These are phyloP conservation scores for Ophiostoma ulmi DNA, from an alignment of 2,329 filamentous ascomycete species.

Conservation along the genomic window DNA sequence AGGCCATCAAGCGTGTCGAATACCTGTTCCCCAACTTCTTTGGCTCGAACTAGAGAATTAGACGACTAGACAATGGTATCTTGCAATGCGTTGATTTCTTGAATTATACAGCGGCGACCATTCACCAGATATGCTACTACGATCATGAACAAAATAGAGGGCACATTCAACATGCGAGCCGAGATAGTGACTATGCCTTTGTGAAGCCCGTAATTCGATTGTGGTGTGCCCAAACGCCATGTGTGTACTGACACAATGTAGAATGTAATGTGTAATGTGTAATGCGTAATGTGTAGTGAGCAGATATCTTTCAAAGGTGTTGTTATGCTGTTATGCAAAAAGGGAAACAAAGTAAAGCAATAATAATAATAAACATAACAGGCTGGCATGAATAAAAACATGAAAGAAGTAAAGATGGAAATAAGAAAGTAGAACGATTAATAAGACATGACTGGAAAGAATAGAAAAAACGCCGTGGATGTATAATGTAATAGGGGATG, in stretches of 20 bases:
- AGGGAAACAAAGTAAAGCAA: background rate
- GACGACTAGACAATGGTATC: background rate
- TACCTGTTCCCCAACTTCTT: slow-evolving; percentile 86
- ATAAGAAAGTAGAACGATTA: background rate
- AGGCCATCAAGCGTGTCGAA: slow-evolving; percentile 72
- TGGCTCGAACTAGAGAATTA: slow-evolving; percentile 21
- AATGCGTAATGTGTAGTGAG: background rate
- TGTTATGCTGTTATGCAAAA: background rate
- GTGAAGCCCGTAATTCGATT: background rate
- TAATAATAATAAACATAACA: background rate
- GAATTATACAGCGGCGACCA: background rate
- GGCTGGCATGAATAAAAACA: background rate
- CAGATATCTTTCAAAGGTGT: background rate
- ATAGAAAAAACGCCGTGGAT: background rate
- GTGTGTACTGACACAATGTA: background rate
- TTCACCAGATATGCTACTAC: background rate
- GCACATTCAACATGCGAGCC: slow-evolving; percentile 2
- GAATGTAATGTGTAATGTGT: background rate
- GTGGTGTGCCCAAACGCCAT: background rate
- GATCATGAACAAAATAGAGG: background rate
- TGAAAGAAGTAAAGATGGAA: background rate
- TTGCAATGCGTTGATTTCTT: background rate
- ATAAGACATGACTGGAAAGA: background rate
- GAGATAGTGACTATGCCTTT: background rate
- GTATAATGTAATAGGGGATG: background rate